These are phyloP conservation scores for Saccharomycopsis hybrid DNA, from an alignment of 1,139 yeast species.

Conservation along the genomic window DNA sequence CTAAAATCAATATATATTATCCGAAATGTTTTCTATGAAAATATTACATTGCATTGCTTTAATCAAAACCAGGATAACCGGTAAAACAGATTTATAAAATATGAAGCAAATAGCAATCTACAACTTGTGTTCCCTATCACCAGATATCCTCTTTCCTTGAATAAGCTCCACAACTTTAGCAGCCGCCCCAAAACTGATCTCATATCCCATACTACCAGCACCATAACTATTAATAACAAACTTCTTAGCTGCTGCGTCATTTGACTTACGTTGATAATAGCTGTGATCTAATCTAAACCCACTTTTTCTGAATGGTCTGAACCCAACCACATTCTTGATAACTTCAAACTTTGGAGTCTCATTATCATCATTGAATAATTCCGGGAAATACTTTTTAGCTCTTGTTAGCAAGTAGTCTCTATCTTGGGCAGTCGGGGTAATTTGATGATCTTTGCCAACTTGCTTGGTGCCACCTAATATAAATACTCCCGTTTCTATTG, in stretches of 20 bases:
- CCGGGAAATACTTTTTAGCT: constrained; percentile 49
- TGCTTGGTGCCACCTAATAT: constrained; percentile 75
- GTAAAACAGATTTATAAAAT: too few species aligned
- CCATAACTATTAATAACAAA: constrained; percentile 62
- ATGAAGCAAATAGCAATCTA: too few species aligned
- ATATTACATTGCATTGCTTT: too few species aligned
- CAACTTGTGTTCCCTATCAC: too few species aligned
- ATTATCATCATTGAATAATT: constrained; percentile 38
- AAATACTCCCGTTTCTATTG: constrained; percentile 46
- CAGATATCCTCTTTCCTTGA: too few species aligned
- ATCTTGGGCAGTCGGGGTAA: constrained; percentile 38
- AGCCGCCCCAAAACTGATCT: constrained; percentile 60
- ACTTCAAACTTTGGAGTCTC: constrained; percentile 32
- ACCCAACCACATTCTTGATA: constrained; percentile 57
- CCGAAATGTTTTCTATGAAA: too few species aligned
- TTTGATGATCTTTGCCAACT: constrained; percentile 30
- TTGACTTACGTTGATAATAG: too few species aligned
- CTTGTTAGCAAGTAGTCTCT: constrained; percentile 38
- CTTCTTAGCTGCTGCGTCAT: too few species aligned
- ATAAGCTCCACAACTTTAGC: constrained; percentile 28
- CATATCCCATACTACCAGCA: constrained; percentile 70
- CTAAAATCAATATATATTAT: too few species aligned
- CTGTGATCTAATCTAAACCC: constrained; percentile 43
- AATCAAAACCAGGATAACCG: too few species aligned
- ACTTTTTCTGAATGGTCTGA: constrained; percentile 60